Percentiles rank a stretch among this genome's conserved stretches.
These are phyloP conservation scores for Pneumocystis murina DNA, from an alignment of 1,139 yeast species.

Conservation along the genomic window DNA sequence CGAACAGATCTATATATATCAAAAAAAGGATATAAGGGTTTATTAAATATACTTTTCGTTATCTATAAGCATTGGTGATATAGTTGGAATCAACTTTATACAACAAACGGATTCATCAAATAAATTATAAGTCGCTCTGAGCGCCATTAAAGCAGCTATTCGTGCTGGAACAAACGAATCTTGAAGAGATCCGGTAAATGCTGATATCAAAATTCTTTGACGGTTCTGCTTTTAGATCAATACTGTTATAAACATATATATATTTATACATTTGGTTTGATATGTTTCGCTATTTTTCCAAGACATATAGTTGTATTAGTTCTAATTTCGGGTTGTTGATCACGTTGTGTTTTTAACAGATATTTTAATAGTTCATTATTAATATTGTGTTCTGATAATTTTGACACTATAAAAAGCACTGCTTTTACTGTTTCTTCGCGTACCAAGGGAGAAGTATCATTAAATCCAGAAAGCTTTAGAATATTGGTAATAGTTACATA, in stretches of 20 bases:
- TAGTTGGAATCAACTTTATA: conserved; percentile 65
- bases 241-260: background rate
- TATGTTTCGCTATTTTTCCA: conserved; percentile 50
- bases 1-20: conserved; percentile 35
- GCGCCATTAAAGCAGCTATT: conserved; percentile 62
- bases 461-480: conserved; percentile 45
- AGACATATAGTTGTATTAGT: conserved; percentile 72
- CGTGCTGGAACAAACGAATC: conserved; percentile 71
- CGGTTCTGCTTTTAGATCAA: conserved; percentile 18
- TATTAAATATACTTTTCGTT: conserved; percentile 29
- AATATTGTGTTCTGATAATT: conserved; percentile 60
- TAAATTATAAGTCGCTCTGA: conserved; percentile 46
- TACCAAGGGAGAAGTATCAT: conserved; percentile 67
- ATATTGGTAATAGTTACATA: background rate
- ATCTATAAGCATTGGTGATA: conserved; percentile 75
- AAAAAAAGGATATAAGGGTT: background rate
- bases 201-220: conserved; percentile 59
- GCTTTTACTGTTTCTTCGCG: conserved; percentile 71
- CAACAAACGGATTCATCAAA: conserved; percentile 69
- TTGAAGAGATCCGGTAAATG: conserved; percentile 66
- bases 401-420: conserved; percentile 46
- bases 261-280: conserved; percentile 31
- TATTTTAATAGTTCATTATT: conserved; percentile 72
- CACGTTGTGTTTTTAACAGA: conserved; percentile 79
- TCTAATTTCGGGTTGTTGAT: conserved; percentile 66